These are phyloP conservation scores for Termitomyces sp. DNA, from an alignment of 1,284 basidiomycete genomes.

Conservation along the genomic window DNA sequence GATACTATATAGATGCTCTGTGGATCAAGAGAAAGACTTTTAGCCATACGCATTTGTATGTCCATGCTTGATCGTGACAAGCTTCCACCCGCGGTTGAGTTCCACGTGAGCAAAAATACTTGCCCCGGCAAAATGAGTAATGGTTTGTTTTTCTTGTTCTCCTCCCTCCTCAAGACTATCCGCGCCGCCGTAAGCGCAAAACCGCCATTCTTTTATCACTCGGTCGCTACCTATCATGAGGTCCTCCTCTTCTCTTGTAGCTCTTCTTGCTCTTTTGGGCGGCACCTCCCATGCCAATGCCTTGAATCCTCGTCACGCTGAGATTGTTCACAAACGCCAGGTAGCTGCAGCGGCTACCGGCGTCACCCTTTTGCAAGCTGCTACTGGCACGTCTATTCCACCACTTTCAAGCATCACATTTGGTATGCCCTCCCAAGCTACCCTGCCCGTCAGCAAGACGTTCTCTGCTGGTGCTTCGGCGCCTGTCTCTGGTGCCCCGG, in stretches of 20 bases:
- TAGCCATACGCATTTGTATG: background rate
- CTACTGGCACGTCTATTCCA: constrained; percentile 37
- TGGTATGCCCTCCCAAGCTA: constrained; percentile 57
- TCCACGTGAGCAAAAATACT: constrained; percentile 1
- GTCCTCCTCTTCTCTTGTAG: constrained; percentile 33
- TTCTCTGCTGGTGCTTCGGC: constrained; percentile 55
- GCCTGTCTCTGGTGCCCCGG: constrained; percentile 58
- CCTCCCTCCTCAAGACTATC: constrained; percentile 10
- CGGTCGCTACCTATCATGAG: constrained; percentile 31
- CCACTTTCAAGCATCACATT: constrained; percentile 60
- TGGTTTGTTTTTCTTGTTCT: constrained; percentile 12
- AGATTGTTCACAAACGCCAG: constrained; percentile 28
- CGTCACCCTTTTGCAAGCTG: constrained; percentile 25
- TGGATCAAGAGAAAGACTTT: background rate
- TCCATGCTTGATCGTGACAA: background rate
- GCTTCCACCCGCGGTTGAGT: too few species aligned
- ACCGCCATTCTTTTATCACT: constrained; percentile 15
- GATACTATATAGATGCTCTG: background rate
- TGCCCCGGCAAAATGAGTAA: background rate
- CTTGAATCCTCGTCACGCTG: constrained; percentile 22
- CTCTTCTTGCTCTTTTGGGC: constrained; percentile 38
- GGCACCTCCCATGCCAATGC: constrained; percentile 31
- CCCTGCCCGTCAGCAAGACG: constrained; percentile 46
- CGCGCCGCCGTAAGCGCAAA: constrained; percentile 15
- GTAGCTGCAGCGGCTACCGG: constrained; percentile 28